These are phyloP conservation scores for Setomelanomma holmii DNA, from an alignment of 2,329 filamentous ascomycete species.

Conservation along the genomic window DNA sequence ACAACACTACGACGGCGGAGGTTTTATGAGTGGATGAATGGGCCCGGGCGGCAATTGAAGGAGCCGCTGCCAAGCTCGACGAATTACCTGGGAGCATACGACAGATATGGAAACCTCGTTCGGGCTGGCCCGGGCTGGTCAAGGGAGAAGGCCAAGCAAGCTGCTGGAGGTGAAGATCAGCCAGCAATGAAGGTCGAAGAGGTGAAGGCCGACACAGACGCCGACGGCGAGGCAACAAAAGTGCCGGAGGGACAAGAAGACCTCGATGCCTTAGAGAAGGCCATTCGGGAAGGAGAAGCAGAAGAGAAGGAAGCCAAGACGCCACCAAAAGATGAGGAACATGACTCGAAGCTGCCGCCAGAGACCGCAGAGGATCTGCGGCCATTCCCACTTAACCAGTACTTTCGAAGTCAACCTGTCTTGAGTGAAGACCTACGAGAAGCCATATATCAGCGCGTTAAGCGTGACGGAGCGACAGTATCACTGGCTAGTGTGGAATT, in stretches of 20 bases:
- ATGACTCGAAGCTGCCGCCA: slow-evolving; percentile 34
- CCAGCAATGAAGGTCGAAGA: slow-evolving; percentile 6
- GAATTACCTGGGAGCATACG: slow-evolving; percentile 64
- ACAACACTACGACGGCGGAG: slow-evolving; percentile 60
- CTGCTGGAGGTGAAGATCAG: slow-evolving; percentile 9
- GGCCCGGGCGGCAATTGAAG: slow-evolving; percentile 58
- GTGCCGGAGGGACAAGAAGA: slow-evolving; percentile 36
- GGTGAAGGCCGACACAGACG: slow-evolving; percentile 8
- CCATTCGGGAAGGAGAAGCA: slow-evolving; percentile 27
- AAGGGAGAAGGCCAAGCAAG: slow-evolving; percentile 24
- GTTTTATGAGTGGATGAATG: slow-evolving; percentile 67
- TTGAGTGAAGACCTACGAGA: slow-evolving; percentile 76
- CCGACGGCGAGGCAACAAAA: slow-evolving; percentile 22
- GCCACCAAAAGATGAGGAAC: slow-evolving; percentile 15
- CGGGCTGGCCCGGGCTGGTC: slow-evolving; percentile 43
- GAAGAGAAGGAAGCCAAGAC: slow-evolving; percentile 22
- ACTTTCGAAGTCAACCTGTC: slow-evolving; percentile 75
- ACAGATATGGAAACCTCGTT: slow-evolving; percentile 57
- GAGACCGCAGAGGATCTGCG: slow-evolving; percentile 44
- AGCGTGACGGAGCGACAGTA: slow-evolving; percentile 67
- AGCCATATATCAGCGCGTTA: slow-evolving; percentile 74
- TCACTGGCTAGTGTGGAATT: slow-evolving; percentile 79
- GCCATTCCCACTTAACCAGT: slow-evolving; percentile 77
- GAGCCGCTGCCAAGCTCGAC: slow-evolving; percentile 58
- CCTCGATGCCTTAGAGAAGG: slow-evolving; percentile 36